Base-by-base conservation (phyloP, 441 rosid genomes). In the Erodium moschatum region DNA sequence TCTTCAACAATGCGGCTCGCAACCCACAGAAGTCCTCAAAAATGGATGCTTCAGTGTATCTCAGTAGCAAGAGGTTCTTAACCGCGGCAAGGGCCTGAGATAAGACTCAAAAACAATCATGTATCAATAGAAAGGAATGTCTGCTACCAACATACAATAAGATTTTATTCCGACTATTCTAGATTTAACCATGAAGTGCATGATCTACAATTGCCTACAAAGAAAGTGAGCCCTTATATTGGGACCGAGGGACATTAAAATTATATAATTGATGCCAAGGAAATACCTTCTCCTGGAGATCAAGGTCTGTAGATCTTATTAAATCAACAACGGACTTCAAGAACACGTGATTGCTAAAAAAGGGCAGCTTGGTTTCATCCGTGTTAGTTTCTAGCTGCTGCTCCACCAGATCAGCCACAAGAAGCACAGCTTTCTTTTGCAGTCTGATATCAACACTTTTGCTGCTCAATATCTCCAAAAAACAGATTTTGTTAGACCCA, bases 211-310 rank as follows among this genome's bases (percentile, higher is more conserved):
- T 15, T 70, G 6, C 42, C 4, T 38, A 38, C 42, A 38, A 38
- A 38, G 42, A 38, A 38, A 38, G 42, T 38, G 42, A 38, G 42
- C 42, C 6, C 42, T 38, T 38, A 38, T 6, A 0, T 38, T 38
- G 42, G 38, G 38, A 33, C 38, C 4, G 38, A 33, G 38, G 4
- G 42, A 38, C 9, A 6, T 10, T 13, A 31, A 54, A 18, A 54
- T 20, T 15, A 54, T 18, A 54, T 16, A 54, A 54, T 15, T 16
- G 61, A 18, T 54, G 61, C 3, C 20, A n/a, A 15, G 60, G 18
- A n/a, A 52, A 38, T 69, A 83, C 98, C 97, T 91, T 93, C 74
- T 93, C 96, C 74, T 85, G 98, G 76, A 91, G 89, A 82, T 93
- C 96, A 73, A 89, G 88, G 80, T 93, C 96, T 56, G 71, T 58